These are phyloP conservation scores for Colletotrichum higginsianum DNA, from an alignment of 2,329 filamentous ascomycete genomes.

Conservation along the genomic window DNA sequence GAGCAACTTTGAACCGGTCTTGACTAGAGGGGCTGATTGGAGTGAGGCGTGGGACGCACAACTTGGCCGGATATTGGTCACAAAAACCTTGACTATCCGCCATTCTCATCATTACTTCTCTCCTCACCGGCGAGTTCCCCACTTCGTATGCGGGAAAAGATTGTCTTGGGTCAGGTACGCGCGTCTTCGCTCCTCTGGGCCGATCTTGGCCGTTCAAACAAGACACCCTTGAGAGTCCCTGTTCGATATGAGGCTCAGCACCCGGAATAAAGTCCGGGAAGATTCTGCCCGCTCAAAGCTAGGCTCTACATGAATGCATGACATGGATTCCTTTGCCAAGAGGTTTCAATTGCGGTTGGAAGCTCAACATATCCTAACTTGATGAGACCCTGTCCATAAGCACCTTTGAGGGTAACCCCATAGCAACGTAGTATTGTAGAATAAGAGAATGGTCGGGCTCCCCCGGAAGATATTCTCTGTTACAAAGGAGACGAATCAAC, in stretches of 20 bases:
- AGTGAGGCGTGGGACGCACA: background rate
- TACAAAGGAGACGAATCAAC: slow-evolving; percentile 16
- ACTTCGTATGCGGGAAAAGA: background rate
- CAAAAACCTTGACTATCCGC: background rate
- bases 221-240: background rate
- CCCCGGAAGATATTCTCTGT: slow-evolving; percentile 3
- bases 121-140: background rate
- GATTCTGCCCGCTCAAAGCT: background rate
- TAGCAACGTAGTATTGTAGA: slow-evolving; percentile 9
- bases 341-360: background rate
- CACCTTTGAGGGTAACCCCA: slow-evolving; percentile 3
- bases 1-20: too few relatives aligned
- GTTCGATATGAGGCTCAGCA: background rate
- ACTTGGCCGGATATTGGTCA: background rate
- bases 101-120: background rate
- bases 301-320: too few relatives aligned
- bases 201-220: too few relatives aligned
- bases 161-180: too few relatives aligned
- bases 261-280: background rate
- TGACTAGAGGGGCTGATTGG: background rate
- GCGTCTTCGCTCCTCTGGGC: background rate
- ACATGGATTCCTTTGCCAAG: background rate
- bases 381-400: background rate
- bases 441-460: background rate
- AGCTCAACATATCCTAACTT: background rate